Conservation (phyloP, 169 alveolate genomes). For the Plasmodium coatneyi region DNA sequence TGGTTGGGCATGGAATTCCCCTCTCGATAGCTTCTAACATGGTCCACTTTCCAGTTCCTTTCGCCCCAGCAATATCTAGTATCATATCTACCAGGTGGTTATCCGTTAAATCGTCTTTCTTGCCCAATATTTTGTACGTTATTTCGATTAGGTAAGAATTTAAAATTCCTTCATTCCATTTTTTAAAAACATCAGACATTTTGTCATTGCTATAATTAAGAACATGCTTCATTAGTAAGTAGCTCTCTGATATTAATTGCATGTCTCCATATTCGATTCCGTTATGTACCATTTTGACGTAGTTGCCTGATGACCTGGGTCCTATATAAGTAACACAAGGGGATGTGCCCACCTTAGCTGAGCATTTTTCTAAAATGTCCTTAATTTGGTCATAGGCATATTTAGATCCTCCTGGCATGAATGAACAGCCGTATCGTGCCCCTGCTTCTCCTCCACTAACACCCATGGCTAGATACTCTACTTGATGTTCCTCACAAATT, state of each 20-base stretch:
- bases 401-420: constrained; percentile 88
- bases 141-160: constrained; percentile 85
- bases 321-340: constrained; percentile 85
- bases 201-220: constrained; percentile 54
- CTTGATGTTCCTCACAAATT: constrained; percentile 8
- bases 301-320: constrained; percentile 87
- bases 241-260: constrained; percentile 86
- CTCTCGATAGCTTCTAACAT: constrained; percentile 87
- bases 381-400: constrained; percentile 81
- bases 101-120: constrained; percentile 80
- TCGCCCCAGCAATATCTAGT: constrained; percentile 84
- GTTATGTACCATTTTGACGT: constrained; percentile 91
- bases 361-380: constrained; percentile 77
- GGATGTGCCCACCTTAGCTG: constrained; percentile 76
- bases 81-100: constrained; percentile 84
- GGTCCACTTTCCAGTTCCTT: constrained; percentile 91
- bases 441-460: constrained; percentile 91
- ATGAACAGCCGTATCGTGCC: constrained; percentile 87
- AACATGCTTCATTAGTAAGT: constrained; percentile 58
- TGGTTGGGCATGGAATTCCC: constrained; percentile 89
- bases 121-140: constrained; percentile 80
- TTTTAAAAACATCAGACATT: constrained; percentile 68
- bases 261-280: constrained; percentile 90
- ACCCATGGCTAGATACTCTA: constrained; percentile 88
- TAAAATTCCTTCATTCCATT: constrained; percentile 79